Percentiles rank a stretch among this genome's conserved stretches.
phyloP scores from a whole-genome alignment of 805 yeast genomes.

The Saturnispora quitensis region DNA sequence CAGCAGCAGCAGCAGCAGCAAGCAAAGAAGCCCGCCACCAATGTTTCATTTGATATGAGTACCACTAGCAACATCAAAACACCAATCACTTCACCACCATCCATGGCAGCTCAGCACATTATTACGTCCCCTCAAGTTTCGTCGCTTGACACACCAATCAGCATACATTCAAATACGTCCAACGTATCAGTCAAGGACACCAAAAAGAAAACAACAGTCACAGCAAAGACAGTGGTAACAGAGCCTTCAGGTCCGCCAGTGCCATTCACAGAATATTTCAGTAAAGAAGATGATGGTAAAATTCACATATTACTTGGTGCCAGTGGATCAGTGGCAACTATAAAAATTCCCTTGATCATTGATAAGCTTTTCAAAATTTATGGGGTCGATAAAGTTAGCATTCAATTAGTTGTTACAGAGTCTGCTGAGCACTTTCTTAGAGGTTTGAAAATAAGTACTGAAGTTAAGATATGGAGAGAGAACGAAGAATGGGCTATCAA shows the following conservation, averaged over 20 bases:
- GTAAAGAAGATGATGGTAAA: constrained; percentile 72
- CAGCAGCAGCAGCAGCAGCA: neutral
- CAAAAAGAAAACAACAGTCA: constrained; percentile 27
- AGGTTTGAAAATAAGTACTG: constrained; percentile 47
- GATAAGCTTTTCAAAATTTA: constrained; percentile 77
- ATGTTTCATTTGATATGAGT: constrained; percentile 6
- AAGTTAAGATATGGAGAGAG: constrained; percentile 86
- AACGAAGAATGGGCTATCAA: constrained; percentile 75
- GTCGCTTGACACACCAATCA: constrained; percentile 5
- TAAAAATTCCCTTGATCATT: constrained; percentile 82
- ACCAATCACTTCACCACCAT: constrained; percentile 6
- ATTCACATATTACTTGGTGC: constrained; percentile 85
- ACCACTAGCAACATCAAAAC: neutral
- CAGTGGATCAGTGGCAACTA: constrained; percentile 95
- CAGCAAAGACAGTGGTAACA: constrained; percentile 43
- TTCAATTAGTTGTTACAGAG: constrained; percentile 77
- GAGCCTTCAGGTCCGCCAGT: constrained; percentile 55
- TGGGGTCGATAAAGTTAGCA: constrained; percentile 62
- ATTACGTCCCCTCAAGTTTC: constrained; percentile 8
- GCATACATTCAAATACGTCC: constrained; percentile 7
- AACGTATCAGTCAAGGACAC: constrained; percentile 2
- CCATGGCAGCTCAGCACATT: neutral
- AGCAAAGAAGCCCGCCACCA: neutral
- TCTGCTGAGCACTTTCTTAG: constrained; percentile 75
- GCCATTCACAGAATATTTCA: constrained; percentile 65